Evolutionary conservation across 805 yeast species (phyloP), one percentile per base, ranked within the genome.

Genomic region (Jamesozyma spencerorum): DNA sequence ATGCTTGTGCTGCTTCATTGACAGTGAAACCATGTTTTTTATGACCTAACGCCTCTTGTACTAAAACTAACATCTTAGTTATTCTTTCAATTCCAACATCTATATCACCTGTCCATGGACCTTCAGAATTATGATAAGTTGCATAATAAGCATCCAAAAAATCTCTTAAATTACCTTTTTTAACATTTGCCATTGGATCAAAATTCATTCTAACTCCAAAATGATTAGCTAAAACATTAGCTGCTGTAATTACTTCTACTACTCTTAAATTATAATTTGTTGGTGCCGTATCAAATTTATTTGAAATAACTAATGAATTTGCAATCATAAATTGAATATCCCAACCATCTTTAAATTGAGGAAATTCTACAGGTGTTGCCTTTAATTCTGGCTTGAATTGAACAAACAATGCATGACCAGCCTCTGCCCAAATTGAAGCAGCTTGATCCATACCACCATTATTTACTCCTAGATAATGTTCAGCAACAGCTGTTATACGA

Each of bases 361-460:
- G 83, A 51, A 80, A 72, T 31, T 64, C 57, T 53, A 77, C 68
- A 5, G 84, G 74, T 22, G 68, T 62, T 1, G 77, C 85, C 28
- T 55, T 62, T 36, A 81, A 65, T 42, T 65, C 57, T 2, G 88
- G 87, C 43, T 70, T 68, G 59, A 81, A 81, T 46, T 72, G 73
- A 15, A 81, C 75, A 45, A 70, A 69, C 40, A 81, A 60, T 0
- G 81, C 82, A 48, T 80, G 76, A 44, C 66, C 69, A 34, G 60
- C 62, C 49, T 71, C 74, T 12, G 87, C 87, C 48, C 72, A 78
- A 19, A 81, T 69, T 0, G 83, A 74, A 2, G 87, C 85, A 35
- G 81, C 72, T 62, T 81, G 87, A 55, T 81, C 87, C 82, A 81
- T 74, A 28, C 88, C 87, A n/a, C 87, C 88, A 30, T 81, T 77